phyloP scores from a whole-genome alignment of 345 rosid genomes.

The Boechera divaricarpa region DNA sequence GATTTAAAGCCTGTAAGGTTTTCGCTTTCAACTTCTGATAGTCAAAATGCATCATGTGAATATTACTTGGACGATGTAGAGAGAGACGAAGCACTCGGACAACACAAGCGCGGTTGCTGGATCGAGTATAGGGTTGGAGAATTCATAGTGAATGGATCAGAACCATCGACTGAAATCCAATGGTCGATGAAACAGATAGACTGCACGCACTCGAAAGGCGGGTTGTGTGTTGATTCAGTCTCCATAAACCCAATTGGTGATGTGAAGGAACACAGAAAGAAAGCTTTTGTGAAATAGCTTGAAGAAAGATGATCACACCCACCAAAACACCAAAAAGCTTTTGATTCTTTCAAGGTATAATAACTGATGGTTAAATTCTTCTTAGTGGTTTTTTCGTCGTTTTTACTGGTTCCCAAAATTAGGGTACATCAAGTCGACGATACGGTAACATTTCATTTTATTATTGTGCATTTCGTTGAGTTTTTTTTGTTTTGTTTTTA shows the following conservation, averaged over 20 bases:
- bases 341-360: constrained; percentile 23
- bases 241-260: constrained; percentile 71
- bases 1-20: constrained; percentile 76
- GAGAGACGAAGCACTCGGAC: constrained; percentile 56
- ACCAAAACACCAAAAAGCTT: constrained; percentile 15
- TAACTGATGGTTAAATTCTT: constrained; percentile 15
- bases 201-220: constrained; percentile 95
- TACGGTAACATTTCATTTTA: constrained; percentile 19
- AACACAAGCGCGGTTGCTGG: constrained; percentile 93
- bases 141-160: constrained; percentile 63
- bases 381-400: constrained; percentile 11
- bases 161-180: constrained; percentile 66
- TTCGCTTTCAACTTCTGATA: constrained; percentile 69
- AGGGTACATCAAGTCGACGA: constrained; percentile 34
- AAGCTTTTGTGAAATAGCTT: constrained; percentile 38
- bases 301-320: background rate
- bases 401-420: constrained; percentile 21
- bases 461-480: constrained; percentile 38
- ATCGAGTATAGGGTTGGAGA: constrained; percentile 83
- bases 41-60: constrained; percentile 67
- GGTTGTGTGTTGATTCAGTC: constrained; percentile 92
- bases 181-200: constrained; percentile 97
- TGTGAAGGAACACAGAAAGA: constrained; percentile 55
- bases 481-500: background rate
- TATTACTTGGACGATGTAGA: constrained; percentile 60